These are phyloP conservation scores for Coemansia sp. DNA, from an alignment of 192 early-diverging fungal genomes.

Conservation along the genomic window DNA sequence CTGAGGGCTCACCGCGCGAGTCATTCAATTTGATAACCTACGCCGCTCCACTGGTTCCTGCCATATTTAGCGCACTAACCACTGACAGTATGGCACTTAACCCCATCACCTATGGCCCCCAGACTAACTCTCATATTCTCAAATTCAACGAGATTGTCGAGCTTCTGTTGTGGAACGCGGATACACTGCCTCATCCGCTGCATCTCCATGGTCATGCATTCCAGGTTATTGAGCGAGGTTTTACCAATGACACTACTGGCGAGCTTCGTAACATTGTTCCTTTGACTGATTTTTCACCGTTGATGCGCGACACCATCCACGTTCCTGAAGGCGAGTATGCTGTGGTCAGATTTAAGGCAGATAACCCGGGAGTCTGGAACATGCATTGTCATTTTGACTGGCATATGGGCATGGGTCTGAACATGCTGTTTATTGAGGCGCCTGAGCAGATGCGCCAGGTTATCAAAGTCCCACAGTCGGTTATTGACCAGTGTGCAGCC, in stretches of 20 bases:
- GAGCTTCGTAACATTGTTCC: conserved; percentile 49
- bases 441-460: conserved; percentile 14
- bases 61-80: conserved; percentile 63
- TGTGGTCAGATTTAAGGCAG: conserved; percentile 69
- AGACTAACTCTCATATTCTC: conserved; percentile 64
- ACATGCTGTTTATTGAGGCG: conserved; percentile 55
- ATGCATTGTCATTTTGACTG: conserved; percentile 77
- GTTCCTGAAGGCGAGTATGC: conserved; percentile 61
- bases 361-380: conserved; percentile 82
- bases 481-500: conserved; percentile 25
- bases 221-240: conserved; percentile 68
- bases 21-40: conserved; percentile 72
- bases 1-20: conserved; percentile 66
- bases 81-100: conserved; percentile 55
- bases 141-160: conserved; percentile 62
- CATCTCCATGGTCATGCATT: conserved; percentile 86
- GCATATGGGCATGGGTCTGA: conserved; percentile 68
- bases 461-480: conserved; percentile 23
- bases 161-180: conserved; percentile 69
- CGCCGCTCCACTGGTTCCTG: conserved; percentile 60
- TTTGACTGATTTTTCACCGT: conserved; percentile 11
- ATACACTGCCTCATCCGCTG: conserved; percentile 65
- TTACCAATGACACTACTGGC: conserved; percentile 22
- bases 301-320: conserved; percentile 62
- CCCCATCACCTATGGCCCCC: conserved; percentile 61